phyloP scores from a whole-genome alignment of 352 stramenopile species.

The Pythium vanterpoolii region DNA sequence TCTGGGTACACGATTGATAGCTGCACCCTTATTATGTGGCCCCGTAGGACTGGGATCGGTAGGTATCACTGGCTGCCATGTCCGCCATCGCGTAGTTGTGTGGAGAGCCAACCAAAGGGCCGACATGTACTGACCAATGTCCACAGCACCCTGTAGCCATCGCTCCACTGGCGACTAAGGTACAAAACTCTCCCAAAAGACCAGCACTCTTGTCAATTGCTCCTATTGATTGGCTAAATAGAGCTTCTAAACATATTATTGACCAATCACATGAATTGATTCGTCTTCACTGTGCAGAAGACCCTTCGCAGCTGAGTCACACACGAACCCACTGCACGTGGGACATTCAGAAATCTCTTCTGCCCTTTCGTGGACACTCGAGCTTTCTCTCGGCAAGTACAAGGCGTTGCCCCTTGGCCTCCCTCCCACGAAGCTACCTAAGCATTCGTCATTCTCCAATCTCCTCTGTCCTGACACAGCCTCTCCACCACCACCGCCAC shows the following conservation, averaged over 20 bases:
- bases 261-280: slow-evolving; percentile 2
- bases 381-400: neutral
- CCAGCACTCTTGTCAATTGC: neutral
- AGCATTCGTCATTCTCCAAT: neutral
- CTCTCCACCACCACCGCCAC: no score
- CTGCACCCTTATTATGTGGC: no score
- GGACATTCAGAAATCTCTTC: neutral
- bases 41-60: neutral
- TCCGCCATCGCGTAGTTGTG: neutral
- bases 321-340: neutral
- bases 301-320: neutral
- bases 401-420: no score
- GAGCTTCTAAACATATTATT: neutral
- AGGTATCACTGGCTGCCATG: neutral
- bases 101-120: no score
- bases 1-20: no score
- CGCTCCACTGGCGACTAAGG: neutral
- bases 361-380: neutral
- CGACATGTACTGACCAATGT: no score
- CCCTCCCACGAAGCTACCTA: no score
- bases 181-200: neutral
- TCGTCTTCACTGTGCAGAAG: neutral
- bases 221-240: slow-evolving; percentile 3
- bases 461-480: neutral
- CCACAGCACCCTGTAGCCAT: neutral